A percentile compares a stretch with the other conserved stretches of the same genome.
These are phyloP conservation scores for Verticillium nubilum DNA, from an alignment of 2,329 filamentous ascomycete genomes.

Conservation along the genomic window DNA sequence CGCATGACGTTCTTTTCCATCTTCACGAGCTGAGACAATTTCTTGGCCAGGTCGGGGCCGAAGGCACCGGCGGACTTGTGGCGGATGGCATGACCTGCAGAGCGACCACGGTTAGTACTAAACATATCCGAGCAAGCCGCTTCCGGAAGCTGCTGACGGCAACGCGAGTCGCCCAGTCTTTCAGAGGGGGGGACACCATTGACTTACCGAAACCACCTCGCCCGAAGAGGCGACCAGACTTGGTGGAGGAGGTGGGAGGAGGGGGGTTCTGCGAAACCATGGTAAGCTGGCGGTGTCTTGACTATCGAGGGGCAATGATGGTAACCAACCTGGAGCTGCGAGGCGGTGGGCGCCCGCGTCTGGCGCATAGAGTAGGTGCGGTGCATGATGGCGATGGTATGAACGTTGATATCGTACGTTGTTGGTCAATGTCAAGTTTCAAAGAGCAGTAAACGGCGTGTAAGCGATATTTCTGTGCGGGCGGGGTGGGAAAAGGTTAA, in stretches of 20 bases:
- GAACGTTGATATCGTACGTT: conserved; percentile 6
- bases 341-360: conserved; percentile 90
- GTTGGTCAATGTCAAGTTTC: conserved; percentile 1
- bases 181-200: neutral
- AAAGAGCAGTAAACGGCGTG: neutral
- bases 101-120: neutral
- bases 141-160: neutral
- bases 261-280: conserved; percentile 72
- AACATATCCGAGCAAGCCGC: neutral
- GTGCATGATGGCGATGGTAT: conserved; percentile 60
- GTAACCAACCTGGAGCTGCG: conserved; percentile 54
- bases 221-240: conserved; percentile 84
- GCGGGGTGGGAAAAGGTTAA: neutral
- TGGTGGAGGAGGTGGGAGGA: conserved; percentile 85
- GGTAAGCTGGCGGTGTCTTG: neutral
- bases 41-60: conserved; percentile 86
- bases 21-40: conserved; percentile 95
- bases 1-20: conserved; percentile 99
- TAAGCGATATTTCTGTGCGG: neutral
- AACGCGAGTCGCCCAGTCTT: neutral
- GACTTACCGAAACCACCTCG: conserved; percentile 76
- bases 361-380: conserved; percentile 99
- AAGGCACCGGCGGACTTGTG: conserved; percentile 72
- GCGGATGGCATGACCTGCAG: conserved; percentile 60
- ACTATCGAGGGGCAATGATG: neutral